Evolutionary conservation across 192 early-diverging fungal species (phyloP), one percentile per base, ranked within the genome.

Genomic region (Allomyces macrogynus): DNA sequence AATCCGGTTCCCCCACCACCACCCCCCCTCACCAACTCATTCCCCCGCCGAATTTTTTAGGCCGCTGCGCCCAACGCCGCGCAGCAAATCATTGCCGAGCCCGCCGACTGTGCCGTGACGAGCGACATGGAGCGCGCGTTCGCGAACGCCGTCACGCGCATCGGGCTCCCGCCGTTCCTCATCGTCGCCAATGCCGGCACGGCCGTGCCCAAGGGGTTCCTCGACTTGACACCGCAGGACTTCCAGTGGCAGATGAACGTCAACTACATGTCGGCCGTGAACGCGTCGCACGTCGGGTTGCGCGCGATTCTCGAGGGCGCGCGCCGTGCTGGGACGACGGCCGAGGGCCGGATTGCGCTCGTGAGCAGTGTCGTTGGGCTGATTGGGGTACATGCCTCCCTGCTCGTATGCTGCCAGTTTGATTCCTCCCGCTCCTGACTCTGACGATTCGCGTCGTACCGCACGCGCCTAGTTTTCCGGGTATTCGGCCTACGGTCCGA

Each of bases 211-310:
- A 14, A n/a, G 16, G 20, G 16, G 9, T 57, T 57, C 12, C 49
- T 57, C 16, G 49, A 57, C 49, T n/a, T 20, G 16, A 4, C 49
- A 3, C 49, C 66, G 24, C 61, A 43, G 24, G 65, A 62, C 14
- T 25, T 70, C 63, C 67, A 74, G 43, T 26, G 66, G 62, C 70
- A 71, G 70, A 77, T 77, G 64, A 22, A 67, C 24, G 65, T 68
- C 24, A 76, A 80, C 71, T 74, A 75, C 65, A 63, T 72, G 42
- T 68, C 76, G 14, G 65, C 72, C 44, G 73, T 68, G 24, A 73
- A 72, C 68, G 67, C 49, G 49, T 57, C 49, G 49, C 49, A 57
- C 16, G 49, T 5, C 16, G 49, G 70, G 43, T 68, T 70, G 20
- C 64, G 73, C 43, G 76, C 72, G 32, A 54, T 73, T 1, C 18